Conservation (phyloP, 139 green algal species). For the Tetradesmus lagerheimii region DNA sequence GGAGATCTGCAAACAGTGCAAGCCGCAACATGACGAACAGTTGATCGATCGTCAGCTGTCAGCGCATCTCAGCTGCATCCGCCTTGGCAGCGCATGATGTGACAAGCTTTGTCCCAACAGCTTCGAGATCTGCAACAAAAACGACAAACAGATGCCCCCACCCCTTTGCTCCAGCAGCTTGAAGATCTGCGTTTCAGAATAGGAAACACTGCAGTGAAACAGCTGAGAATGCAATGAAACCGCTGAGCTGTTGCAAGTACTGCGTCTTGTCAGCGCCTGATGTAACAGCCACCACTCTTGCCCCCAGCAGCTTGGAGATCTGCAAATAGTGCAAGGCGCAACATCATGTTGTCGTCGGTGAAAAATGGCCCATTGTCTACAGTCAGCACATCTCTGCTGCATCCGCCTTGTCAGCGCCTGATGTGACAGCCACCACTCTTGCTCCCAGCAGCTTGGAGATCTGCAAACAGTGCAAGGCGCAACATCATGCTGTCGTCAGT, state of each 20-base stretch:
- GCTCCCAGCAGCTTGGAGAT: conserved; percentile 71
- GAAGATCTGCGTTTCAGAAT: conserved; percentile 59
- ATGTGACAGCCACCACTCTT: conserved; percentile 65
- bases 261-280: conserved; percentile 50
- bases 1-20: conserved; percentile 59
- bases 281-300: conserved; percentile 68
- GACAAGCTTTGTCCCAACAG: conserved; percentile 74
- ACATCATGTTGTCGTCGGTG: too few relatives aligned
- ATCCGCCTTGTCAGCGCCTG: conserved; percentile 55
- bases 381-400: too few relatives aligned
- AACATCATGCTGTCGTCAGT: too few relatives aligned
- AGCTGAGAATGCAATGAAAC: too few relatives aligned
- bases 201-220: too few relatives aligned
- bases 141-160: too few relatives aligned
- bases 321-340: not conserved
- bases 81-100: conserved; percentile 59
- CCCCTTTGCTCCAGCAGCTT: conserved; percentile 71
- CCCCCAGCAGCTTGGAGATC: conserved; percentile 69
- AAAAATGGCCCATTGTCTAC: too few relatives aligned
- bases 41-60: too few relatives aligned
- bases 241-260: conserved; percentile 33
- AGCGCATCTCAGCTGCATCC: too few relatives aligned
- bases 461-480: not conserved
- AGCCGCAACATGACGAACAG: too few relatives aligned
- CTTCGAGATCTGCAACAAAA: conserved; percentile 53